Conservation (phyloP, 345 rosid genomes). For the Eucalyptus cloeziana region DNA sequence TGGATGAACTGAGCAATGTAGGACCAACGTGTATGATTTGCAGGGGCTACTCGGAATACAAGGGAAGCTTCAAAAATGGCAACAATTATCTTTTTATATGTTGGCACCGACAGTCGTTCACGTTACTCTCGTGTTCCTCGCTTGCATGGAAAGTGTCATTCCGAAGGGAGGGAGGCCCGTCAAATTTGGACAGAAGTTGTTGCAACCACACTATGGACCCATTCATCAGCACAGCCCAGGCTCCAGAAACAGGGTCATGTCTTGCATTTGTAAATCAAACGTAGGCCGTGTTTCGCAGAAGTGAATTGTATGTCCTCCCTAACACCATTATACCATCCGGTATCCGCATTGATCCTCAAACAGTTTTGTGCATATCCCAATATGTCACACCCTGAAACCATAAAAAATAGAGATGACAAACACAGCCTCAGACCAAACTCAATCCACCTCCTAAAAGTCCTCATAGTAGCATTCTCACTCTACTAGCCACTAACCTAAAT, state of each 20-base stretch:
- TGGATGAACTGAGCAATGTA: neutral
- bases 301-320: neutral
- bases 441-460: neutral
- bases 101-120: neutral
- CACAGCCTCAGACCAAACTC: neutral
- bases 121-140: neutral
- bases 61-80: neutral
- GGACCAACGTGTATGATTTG: neutral
- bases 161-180: neutral
- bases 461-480: accelerated
- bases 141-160: neutral
- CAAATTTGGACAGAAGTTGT: neutral
- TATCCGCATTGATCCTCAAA: neutral
- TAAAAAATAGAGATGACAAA: too few relatives aligned
- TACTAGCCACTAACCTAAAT: too few relatives aligned
- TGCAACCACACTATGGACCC: neutral
- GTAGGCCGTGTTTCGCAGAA: neutral
- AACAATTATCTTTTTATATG: neutral
- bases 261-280: neutral
- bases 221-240: neutral
- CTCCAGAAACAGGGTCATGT: neutral
- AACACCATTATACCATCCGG: neutral
- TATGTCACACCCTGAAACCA: neutral
- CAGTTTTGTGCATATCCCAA: neutral
- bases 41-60: neutral